phyloP scores from a whole-genome alignment of 257 asterid genomes.

The Paulownia fortunei region DNA sequence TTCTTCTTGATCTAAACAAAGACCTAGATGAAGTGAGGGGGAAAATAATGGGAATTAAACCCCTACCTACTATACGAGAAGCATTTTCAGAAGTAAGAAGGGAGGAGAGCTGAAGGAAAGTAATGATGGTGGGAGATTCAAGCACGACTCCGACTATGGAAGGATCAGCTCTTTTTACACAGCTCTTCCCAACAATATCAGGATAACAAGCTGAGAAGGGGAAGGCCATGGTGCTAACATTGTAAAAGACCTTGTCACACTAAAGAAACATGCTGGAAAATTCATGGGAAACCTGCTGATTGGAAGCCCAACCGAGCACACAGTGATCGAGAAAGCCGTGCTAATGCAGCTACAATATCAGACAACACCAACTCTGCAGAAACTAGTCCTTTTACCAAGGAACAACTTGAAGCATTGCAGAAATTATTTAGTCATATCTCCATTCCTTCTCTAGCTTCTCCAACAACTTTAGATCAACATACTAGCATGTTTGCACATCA shows the following conservation, averaged over 20 bases:
- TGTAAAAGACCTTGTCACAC: too few relatives aligned
- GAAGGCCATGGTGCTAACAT: too few relatives aligned
- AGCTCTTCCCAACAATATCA: too few relatives aligned
- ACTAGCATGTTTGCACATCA: background rate
- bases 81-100: conserved; percentile 3
- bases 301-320: too few relatives aligned
- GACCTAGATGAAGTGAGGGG: conserved; percentile 25
- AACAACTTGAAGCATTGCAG: background rate
- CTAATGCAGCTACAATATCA: too few relatives aligned
- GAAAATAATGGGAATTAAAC: background rate
- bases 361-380: too few relatives aligned
- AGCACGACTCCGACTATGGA: too few relatives aligned
- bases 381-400: background rate
- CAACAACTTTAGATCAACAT: background rate
- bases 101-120: background rate
- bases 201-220: too few relatives aligned
- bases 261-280: background rate
- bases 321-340: too few relatives aligned
- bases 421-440: background rate
- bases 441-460: background rate
- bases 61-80: background rate
- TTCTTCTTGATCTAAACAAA: too few relatives aligned
- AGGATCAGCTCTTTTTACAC: too few relatives aligned
- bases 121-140: too few relatives aligned
- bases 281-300: background rate